Percentiles rank a stretch among this genome's conserved stretches.
Conservation (phyloP, 805 yeast species). For the Cyberlindnera sargentensis region DNA sequence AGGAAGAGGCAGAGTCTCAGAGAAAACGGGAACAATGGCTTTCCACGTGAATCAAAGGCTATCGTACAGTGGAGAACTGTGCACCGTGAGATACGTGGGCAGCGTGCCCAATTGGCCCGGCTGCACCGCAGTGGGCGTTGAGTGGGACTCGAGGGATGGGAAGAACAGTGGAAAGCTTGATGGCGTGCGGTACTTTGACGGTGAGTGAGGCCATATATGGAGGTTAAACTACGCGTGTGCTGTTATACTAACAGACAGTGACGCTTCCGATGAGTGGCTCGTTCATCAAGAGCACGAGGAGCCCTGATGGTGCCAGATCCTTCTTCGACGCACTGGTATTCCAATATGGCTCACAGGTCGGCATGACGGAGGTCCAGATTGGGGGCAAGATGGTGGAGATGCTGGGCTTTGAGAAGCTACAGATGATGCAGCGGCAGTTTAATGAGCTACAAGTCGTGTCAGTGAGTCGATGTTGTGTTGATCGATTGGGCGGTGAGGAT, state of each 20-base stretch:
- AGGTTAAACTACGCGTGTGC: background rate
- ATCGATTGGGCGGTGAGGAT: background rate
- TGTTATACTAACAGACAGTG: slow-evolving; percentile 6
- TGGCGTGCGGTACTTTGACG: slow-evolving; percentile 48
- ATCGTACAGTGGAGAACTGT: slow-evolving; percentile 37
- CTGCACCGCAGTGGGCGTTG: slow-evolving; percentile 60
- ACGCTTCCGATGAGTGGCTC: slow-evolving; percentile 42
- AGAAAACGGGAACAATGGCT: too few species aligned
- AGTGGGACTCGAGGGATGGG: slow-evolving; percentile 78
- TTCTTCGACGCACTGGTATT: slow-evolving; percentile 44
- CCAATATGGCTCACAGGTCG: slow-evolving; percentile 38
- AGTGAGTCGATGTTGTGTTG: slow-evolving; percentile 37
- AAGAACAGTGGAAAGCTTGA: slow-evolving; percentile 59
- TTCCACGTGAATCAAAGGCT: slow-evolving; percentile 16
- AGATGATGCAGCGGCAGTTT: slow-evolving; percentile 41
- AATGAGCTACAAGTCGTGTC: slow-evolving; percentile 40
- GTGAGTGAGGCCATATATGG: background rate
- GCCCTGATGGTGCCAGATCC: slow-evolving; percentile 24
- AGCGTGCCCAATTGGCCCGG: slow-evolving; percentile 54
- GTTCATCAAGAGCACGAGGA: slow-evolving; percentile 45
- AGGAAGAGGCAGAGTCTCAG: too few species aligned
- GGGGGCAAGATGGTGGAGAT: slow-evolving; percentile 55
- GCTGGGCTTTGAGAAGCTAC: slow-evolving; percentile 57
- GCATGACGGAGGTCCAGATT: slow-evolving; percentile 31
- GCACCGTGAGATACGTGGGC: slow-evolving; percentile 63